Evolutionary conservation across 306 rosid genomes (phyloP).

Genomic region (Cicer pinnatifidum): DNA sequence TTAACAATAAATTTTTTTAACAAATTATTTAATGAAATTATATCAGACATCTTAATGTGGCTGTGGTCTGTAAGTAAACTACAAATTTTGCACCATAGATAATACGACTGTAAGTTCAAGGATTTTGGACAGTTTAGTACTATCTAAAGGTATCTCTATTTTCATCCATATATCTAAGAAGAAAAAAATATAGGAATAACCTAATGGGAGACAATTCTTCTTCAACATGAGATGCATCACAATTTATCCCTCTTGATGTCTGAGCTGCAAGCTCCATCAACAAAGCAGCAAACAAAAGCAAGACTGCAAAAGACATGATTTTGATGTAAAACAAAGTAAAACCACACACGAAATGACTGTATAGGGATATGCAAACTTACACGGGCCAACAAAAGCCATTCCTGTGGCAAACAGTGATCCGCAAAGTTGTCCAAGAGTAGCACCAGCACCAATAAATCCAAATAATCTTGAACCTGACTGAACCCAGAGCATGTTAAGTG

Average conservation of each 20-base stretch:
- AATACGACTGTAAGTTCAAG: no score
- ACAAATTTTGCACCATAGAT: no score
- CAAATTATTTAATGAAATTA: conserved; percentile 5
- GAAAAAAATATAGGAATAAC: conserved; percentile 48
- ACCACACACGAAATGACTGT: conserved; percentile 16
- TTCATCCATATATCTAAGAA: conserved; percentile 24
- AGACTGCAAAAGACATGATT: conserved; percentile 52
- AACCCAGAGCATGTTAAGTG: conserved; percentile 55
- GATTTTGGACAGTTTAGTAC: no score
- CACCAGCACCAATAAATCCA: conserved; percentile 98
- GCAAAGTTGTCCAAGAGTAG: conserved; percentile 96
- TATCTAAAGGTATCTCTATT: neutral
- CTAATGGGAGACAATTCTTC: conserved; percentile 77
- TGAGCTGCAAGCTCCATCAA: conserved; percentile 94
- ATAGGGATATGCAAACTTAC: conserved; percentile 58
- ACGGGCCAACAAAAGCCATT: conserved; percentile 93
- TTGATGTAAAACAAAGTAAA: conserved; percentile 22
- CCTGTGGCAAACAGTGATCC: conserved; percentile 92
- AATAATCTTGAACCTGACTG: conserved; percentile 99
- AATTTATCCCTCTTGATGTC: conserved; percentile 78
- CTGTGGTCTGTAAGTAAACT: no score
- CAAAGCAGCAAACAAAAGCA: conserved; percentile 85
- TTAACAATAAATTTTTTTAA: conserved; percentile 1
- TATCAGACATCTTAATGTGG: no score
- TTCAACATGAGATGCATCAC: conserved; percentile 50